Base-by-base conservation (phyloP, 2,329 filamentous ascomycete species). In the Botrytis porri region DNA sequence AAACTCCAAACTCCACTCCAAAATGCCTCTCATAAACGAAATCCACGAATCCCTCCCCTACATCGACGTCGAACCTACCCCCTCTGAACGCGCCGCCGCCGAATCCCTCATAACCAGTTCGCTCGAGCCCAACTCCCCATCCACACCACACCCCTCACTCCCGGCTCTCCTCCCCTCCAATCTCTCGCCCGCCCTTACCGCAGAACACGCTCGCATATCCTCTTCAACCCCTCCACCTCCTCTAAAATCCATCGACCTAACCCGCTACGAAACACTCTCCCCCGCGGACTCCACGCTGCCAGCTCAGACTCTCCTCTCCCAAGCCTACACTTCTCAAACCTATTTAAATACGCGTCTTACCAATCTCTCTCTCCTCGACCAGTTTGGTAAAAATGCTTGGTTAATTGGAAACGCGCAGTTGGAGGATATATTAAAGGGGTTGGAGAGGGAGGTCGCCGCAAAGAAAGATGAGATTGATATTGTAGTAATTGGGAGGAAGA, bases 301-400 rank as follows among this genome's bases (percentile, higher is more conserved):
- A 6, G 72, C 79, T 59, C 32, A 80, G 81, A 83, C 48, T 78
- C 82, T 77, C 74, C 80, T 73, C 75, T 81, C 77, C 69, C 84
- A 84, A 76, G 88, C 89, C 35, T 90, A 90, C 80, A 85, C 85
- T 0, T 86, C 86, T 69, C 86, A 85, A 59, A 85, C 87, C 6
- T 90, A 92, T 80, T 83, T 92, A 35, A 82, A 84, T 3, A 84
- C 65, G 4, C 75, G 80, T 1, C 62, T 73, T 16, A 75, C 75
- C 3, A 79, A 80, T 45, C 74, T 81, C 5, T 74, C 73, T 5
- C 66, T 79, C 16, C 75, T 81, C 4, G 75, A 78, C 43, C 73
- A 74, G 29, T 81, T 77, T 60, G 96, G 95, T 77, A 93, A 93
- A 83, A 97, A 97, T 82, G 92, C 93, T 16, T 98, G 96, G 95